phyloP scores from a whole-genome alignment of 306 rosid genomes.

The Luffa acutangula region DNA sequence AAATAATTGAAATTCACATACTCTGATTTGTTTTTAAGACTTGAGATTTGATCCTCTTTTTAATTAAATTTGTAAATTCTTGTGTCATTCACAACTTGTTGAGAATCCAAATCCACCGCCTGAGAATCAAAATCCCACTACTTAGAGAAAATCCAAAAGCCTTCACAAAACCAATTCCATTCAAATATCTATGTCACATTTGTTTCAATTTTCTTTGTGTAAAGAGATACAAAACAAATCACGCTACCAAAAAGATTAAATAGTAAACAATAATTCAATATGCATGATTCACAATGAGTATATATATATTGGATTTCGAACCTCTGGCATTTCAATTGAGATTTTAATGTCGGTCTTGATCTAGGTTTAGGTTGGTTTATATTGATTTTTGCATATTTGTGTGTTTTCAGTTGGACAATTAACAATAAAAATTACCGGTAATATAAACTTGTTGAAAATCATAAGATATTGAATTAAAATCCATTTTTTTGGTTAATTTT shows the following conservation, averaged over 20 bases:
- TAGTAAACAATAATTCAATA: not conserved
- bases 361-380: too few relatives aligned
- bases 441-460: not conserved
- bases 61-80: not conserved
- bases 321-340: too few relatives aligned
- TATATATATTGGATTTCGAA: too few relatives aligned
- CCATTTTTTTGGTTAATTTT: not conserved
- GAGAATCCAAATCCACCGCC: conserved; percentile 5
- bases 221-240: not conserved
- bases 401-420: too few relatives aligned
- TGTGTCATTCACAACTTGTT: not conserved
- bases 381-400: too few relatives aligned
- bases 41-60: not conserved
- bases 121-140: conserved; percentile 7
- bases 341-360: too few relatives aligned
- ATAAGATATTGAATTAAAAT: too few relatives aligned
- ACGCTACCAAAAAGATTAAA: too few relatives aligned
- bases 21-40: not conserved
- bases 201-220: too few relatives aligned
- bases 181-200: not conserved
- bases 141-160: not conserved
- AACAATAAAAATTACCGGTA: too few relatives aligned
- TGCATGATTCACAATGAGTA: too few relatives aligned
- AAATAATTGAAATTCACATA: not conserved
- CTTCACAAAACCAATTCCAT: not conserved